A percentile compares a stretch with the other conserved stretches of the same genome.
Evolutionary conservation across 1,284 basidiomycete species (phyloP).

Genomic region (Inonotus obliquus): DNA sequence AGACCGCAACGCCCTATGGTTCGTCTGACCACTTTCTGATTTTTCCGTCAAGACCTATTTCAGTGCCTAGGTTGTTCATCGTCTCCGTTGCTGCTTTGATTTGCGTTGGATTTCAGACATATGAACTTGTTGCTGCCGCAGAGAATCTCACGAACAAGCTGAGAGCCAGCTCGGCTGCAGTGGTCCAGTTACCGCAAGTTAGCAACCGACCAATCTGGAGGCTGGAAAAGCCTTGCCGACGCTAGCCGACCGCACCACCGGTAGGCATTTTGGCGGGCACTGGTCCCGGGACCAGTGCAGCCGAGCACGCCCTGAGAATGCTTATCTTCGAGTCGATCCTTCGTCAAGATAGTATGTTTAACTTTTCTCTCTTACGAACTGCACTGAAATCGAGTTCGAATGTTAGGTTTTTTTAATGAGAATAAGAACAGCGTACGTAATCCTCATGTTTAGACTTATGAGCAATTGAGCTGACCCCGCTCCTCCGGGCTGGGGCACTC

Average conservation of each 20-base stretch:
- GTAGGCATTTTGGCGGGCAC: no score
- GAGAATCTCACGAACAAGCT: conserved; percentile 64
- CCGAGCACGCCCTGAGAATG: no score
- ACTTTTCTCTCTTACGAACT: background rate
- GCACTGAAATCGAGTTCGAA: background rate
- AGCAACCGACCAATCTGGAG: no score
- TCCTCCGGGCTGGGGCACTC: conserved; percentile 66
- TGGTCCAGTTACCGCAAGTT: no score
- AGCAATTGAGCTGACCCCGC: background rate
- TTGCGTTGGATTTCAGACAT: conserved; percentile 62
- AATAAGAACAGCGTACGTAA: conserved; percentile 68
- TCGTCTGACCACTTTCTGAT: no score
- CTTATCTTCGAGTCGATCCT: conserved; percentile 73
- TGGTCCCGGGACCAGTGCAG: no score
- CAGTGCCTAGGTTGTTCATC: conserved; percentile 66
- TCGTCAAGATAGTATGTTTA: conserved; percentile 73
- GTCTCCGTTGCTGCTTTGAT: conserved; percentile 69
- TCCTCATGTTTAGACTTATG: conserved; percentile 18
- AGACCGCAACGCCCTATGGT: conserved; percentile 67
- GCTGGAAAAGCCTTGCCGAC: no score
- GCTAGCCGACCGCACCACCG: no score
- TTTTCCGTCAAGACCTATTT: no score
- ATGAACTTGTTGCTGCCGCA: conserved; percentile 63
- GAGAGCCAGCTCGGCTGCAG: no score
- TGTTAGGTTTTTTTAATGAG: conserved; percentile 84